Evolutionary conservation across 2,329 filamentous ascomycete species (phyloP).

Genomic region (Monilinia laxa): DNA sequence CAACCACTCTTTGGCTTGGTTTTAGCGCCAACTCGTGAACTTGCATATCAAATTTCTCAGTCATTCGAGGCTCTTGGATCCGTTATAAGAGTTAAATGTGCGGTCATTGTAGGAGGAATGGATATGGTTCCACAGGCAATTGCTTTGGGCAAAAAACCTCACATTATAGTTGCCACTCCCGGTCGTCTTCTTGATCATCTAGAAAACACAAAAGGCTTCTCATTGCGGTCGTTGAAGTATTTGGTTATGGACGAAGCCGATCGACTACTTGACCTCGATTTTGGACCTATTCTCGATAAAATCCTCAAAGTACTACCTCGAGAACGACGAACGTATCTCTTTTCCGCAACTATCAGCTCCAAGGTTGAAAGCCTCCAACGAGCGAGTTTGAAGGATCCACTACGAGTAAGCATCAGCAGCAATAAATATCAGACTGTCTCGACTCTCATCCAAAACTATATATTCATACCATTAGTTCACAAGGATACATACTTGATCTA

Average conservation of each 20-base stretch:
- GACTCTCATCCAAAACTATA: constrained; percentile 79
- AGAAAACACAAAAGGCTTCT: constrained; percentile 96
- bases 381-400: constrained; percentile 80
- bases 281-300: constrained; percentile 88
- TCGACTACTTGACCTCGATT: constrained; percentile 87
- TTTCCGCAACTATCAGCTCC: constrained; percentile 90
- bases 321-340: constrained; percentile 79
- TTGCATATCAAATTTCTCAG: constrained; percentile 88
- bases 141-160: constrained; percentile 90
- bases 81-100: constrained; percentile 81
- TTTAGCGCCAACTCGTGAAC: constrained; percentile 86
- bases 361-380: constrained; percentile 92
- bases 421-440: constrained; percentile 90
- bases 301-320: constrained; percentile 84
- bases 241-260: constrained; percentile 96
- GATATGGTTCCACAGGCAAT: constrained; percentile 94
- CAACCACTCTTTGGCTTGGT: constrained; percentile 85
- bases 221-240: constrained; percentile 76
- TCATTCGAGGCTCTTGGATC: constrained; percentile 85
- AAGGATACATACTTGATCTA: constrained; percentile 91
- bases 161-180: constrained; percentile 89
- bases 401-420: constrained; percentile 76
- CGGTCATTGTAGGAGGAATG: constrained; percentile 87
- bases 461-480: constrained; percentile 81
- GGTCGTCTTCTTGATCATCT: constrained; percentile 87